Evolutionary conservation across 345 rosid species (phyloP).

Genomic region (Trapa incisa): DNA sequence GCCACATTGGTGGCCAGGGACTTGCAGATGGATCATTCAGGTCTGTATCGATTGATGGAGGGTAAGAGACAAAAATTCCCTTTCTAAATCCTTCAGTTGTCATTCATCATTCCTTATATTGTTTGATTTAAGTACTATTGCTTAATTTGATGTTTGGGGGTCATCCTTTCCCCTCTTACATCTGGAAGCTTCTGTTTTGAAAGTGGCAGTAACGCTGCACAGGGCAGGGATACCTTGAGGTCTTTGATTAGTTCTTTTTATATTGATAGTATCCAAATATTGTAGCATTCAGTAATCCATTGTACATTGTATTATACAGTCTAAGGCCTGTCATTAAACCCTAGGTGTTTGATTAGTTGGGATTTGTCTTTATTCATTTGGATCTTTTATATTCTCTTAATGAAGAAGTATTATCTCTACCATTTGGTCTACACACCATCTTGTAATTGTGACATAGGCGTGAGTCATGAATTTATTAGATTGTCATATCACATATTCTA

Average conservation of each 20-base stretch:
- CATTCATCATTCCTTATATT: not conserved
- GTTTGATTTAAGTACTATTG: not conserved
- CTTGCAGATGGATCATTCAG: slow-evolving; percentile 54
- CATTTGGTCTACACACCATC: too few relatives aligned
- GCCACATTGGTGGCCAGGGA: slow-evolving; percentile 48
- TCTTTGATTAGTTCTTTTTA: too few relatives aligned
- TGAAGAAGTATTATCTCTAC: not conserved
- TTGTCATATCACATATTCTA: not conserved
- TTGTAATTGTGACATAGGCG: too few relatives aligned
- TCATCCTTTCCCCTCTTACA: not conserved
- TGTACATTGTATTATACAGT: too few relatives aligned
- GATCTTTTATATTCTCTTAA: not conserved
- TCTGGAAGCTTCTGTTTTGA: not conserved
- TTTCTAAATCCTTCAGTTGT: not conserved
- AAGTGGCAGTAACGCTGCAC: not conserved
- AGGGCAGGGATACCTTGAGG: not conserved
- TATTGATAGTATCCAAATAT: too few relatives aligned
- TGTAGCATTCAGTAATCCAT: too few relatives aligned
- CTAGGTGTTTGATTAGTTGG: too few relatives aligned
- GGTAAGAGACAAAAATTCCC: slow-evolving; percentile 28
- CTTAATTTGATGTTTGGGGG: not conserved
- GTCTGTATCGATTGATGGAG: slow-evolving; percentile 60
- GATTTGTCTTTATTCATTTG: not conserved
- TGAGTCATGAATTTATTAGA: not conserved
- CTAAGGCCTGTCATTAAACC: too few relatives aligned